These are phyloP conservation scores for Metschnikowia santaceciliae DNA, from an alignment of 805 yeast species.

Conservation along the genomic window DNA sequence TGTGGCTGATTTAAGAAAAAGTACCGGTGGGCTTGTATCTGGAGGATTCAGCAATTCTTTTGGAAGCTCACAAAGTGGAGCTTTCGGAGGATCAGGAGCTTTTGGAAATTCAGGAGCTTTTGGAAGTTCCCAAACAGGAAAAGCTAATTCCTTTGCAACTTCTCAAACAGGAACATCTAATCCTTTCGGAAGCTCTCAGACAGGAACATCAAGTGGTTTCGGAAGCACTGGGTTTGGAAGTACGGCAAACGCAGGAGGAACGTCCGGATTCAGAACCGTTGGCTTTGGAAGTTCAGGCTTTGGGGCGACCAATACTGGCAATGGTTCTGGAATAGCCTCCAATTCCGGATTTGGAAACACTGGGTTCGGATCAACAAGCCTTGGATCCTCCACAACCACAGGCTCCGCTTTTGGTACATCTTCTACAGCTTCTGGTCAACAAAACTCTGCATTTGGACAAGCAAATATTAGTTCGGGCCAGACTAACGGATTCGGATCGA, in stretches of 20 bases:
- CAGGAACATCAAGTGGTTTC: not conserved
- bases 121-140: conserved; percentile 8
- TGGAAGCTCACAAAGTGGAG: conserved; percentile 7
- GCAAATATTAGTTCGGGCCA: not conserved
- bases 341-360: conserved; percentile 1
- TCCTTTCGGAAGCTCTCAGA: conserved; percentile 1
- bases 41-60: conserved; percentile 5
- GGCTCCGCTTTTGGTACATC: not conserved
- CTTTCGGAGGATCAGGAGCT: conserved; percentile 8
- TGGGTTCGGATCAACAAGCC: conserved; percentile 5
- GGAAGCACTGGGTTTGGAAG: not conserved
- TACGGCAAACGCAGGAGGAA: not conserved
- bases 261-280: conserved; percentile 4
- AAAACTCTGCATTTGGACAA: not conserved
- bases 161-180: not conserved
- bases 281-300: conserved; percentile 1
- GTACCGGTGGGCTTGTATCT: not conserved
- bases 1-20: conserved; percentile 18
- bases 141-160: conserved; percentile 3
- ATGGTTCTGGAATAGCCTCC: not conserved
- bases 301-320: not conserved
- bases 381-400: not conserved
- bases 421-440: not conserved
- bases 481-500: not conserved
- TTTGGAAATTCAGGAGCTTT: not conserved